Percentiles rank a stretch among this genome's conserved stretches.
phyloP scores from a whole-genome alignment of 2,329 filamentous ascomycete genomes.

The Ceratocystis papillata region DNA sequence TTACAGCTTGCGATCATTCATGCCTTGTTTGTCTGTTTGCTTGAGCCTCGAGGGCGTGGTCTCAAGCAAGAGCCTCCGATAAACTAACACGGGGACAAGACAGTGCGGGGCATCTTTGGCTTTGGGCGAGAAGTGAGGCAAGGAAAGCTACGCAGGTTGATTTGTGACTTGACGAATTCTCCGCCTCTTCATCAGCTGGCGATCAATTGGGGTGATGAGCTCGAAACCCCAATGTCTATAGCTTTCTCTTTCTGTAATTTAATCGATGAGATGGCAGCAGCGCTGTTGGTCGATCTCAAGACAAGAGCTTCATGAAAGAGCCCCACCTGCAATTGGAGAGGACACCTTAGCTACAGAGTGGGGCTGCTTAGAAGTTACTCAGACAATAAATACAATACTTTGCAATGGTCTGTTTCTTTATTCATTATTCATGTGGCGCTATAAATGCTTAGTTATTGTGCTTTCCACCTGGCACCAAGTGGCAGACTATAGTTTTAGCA shows the following conservation, averaged over 20 bases:
- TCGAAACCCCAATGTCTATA: too few relatives aligned
- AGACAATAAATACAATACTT: neutral
- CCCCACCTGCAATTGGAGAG: neutral
- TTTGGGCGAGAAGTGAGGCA: too few relatives aligned
- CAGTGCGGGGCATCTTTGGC: too few relatives aligned
- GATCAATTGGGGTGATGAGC: too few relatives aligned
- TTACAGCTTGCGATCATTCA: too few relatives aligned
- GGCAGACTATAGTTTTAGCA: too few relatives aligned
- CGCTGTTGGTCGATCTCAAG: neutral
- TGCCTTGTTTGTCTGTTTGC: neutral
- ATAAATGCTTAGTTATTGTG: neutral
- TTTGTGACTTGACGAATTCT: too few relatives aligned
- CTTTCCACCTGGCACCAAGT: too few relatives aligned
- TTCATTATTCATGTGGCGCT: neutral
- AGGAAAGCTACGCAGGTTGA: too few relatives aligned
- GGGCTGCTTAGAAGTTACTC: neutral
- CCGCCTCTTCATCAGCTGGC: too few relatives aligned
- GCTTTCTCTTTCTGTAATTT: neutral
- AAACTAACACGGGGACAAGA: too few relatives aligned
- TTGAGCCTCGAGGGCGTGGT: neutral
- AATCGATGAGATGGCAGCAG: neutral
- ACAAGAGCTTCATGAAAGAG: neutral
- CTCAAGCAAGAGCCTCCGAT: too few relatives aligned
- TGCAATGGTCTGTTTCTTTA: neutral
- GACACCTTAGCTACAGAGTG: slow-evolving; percentile 12